These are phyloP conservation scores for Yamadazyma oceani DNA, from an alignment of 1,139 yeast genomes.

Conservation along the genomic window DNA sequence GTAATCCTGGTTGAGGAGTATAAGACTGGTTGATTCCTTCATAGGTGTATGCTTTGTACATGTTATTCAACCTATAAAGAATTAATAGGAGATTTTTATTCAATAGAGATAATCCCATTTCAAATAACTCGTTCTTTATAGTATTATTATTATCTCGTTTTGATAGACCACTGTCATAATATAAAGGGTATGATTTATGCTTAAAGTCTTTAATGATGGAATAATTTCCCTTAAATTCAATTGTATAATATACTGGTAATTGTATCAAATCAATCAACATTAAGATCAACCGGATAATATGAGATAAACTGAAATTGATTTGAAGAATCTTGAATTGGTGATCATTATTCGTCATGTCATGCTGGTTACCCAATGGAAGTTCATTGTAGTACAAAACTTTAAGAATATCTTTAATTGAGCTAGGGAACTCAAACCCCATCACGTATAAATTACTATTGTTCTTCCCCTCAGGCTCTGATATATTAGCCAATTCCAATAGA, in stretches of 20 bases:
- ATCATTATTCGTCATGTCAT: constrained; percentile 9
- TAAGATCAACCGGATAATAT: constrained; percentile 29
- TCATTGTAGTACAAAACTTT: constrained; percentile 30
- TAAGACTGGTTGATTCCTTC: constrained; percentile 2
- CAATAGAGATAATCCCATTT: constrained; percentile 33
- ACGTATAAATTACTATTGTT: constrained; percentile 30
- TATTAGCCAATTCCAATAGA: constrained; percentile 22
- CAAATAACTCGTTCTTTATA: constrained; percentile 31
- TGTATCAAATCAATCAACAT: constrained; percentile 27
- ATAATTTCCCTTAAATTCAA: constrained; percentile 24
- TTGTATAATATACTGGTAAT: constrained; percentile 28
- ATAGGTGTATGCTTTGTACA: constrained; percentile 6
- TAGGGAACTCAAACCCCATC: constrained; percentile 39
- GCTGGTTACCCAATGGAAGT: constrained; percentile 12
- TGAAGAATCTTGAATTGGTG: constrained; percentile 19
- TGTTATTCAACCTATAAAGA: constrained; percentile 24
- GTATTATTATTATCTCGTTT: constrained; percentile 18
- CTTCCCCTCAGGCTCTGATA: constrained; percentile 28
- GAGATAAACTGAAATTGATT: constrained; percentile 35
- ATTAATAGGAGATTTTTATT: constrained; percentile 32
- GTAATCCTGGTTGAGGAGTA: constrained; percentile 6
- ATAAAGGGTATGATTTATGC: constrained; percentile 21
- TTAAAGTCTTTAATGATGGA: constrained; percentile 29
- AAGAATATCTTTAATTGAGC: constrained; percentile 29
- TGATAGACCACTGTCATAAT: constrained; percentile 25